Evolutionary conservation across 1,284 basidiomycete species (phyloP), one percentile per base, ranked within the genome.

Genomic region (Golubevia sp.): DNA sequence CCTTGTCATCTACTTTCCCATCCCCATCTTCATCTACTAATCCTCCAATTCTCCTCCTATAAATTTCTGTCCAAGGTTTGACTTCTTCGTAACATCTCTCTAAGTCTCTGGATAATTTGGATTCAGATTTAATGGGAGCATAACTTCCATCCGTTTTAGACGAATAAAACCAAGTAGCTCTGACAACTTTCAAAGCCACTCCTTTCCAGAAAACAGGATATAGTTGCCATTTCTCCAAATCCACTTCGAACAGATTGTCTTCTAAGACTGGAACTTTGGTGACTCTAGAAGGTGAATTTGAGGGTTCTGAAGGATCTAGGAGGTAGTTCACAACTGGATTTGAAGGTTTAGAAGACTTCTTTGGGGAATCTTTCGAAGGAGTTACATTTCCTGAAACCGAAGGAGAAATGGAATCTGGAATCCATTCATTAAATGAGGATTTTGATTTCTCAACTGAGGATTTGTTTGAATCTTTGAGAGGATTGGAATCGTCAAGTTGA

Each of bases 151-250:
- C 74, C 2, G 64, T 65, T n/a, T 67, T 58, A 2, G 70, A 66
- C 0, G 71, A 70, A 58, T 81, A 83, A 67, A 82, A 80, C 79
- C 79, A 83, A 0, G 71, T 75, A 0, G 74, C 72, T 1, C 80
- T 66, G 3, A 83, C 67, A 11, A 83, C 79, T 26, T 63, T 64
- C 50, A 82, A 70, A 25, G 74, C 62, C n/a, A 70, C 67, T 21
- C 80, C 80, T 58, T 79, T 79, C 74, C 76, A 82, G 38, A 82
- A 76, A 57, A 73, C 77, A 4, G 80, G 80, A 38, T 70, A 81
- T 21, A 83, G 64, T 52, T 59, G 15, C 80, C 79, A 78, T n/a
- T 52, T 56, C 21, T 67, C 63, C 44, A 81, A 60, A 30, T 82
- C 77, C 30, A 81, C 80, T 44, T 81, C 79, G 58, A 79, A 82